Conservation (phyloP, 768 basidiomycete species). For the Lactarius indigo region DNA sequence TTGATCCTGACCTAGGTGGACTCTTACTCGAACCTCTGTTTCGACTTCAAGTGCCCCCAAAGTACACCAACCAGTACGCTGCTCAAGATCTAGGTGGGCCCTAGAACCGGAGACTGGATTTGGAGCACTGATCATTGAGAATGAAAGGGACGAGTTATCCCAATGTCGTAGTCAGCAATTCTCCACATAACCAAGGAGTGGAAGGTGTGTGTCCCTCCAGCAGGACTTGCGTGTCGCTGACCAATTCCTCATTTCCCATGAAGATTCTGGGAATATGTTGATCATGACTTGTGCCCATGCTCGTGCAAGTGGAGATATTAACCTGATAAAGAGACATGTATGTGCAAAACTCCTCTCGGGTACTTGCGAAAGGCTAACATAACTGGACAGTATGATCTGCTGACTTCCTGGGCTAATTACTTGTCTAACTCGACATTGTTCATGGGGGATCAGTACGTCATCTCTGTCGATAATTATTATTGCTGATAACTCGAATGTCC, state of each 20-base stretch:
- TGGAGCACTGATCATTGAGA: neutral
- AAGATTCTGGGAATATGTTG: slow-evolving; percentile 35
- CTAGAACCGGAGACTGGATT: no score
- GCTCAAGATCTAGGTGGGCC: slow-evolving; percentile 26
- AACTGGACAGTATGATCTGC: slow-evolving; percentile 27
- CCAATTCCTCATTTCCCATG: neutral
- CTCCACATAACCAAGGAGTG: neutral
- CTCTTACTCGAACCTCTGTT: slow-evolving; percentile 27
- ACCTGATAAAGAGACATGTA: slow-evolving; percentile 28
- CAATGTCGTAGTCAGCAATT: neutral
- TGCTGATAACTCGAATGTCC: slow-evolving; percentile 1
- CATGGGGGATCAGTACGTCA: slow-evolving; percentile 47
- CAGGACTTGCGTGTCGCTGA: neutral
- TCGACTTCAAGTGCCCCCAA: slow-evolving; percentile 18
- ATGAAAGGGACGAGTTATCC: slow-evolving; percentile 3
- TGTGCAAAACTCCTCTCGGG: neutral
- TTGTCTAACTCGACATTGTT: slow-evolving; percentile 40
- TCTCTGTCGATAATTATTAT: slow-evolving; percentile 44
- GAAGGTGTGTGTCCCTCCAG: slow-evolving; percentile 6
- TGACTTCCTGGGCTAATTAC: slow-evolving; percentile 34
- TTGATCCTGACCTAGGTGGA: slow-evolving; percentile 48
- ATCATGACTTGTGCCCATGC: slow-evolving; percentile 34
- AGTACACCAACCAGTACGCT: slow-evolving; percentile 23
- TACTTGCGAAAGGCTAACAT: neutral
- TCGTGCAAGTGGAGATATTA: slow-evolving; percentile 28